phyloP scores from a whole-genome alignment of 495 filamentous ascomycete genomes.

The Penicillium canariense region DNA sequence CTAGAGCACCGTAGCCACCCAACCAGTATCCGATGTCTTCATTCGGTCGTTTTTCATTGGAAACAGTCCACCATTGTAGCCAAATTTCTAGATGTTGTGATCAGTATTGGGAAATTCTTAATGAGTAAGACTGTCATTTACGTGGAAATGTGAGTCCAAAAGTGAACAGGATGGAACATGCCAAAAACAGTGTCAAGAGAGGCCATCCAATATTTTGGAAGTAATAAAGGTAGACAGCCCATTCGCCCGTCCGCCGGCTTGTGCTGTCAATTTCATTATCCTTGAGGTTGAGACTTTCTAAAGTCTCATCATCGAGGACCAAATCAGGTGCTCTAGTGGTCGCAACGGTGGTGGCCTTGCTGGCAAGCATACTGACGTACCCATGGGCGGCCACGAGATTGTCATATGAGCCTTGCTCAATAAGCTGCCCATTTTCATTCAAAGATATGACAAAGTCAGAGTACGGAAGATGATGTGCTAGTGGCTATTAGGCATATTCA shows the following conservation, averaged over 20 bases:
- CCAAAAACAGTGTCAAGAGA: conserved; percentile 23
- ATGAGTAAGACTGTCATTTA: neutral
- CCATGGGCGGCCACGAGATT: conserved; percentile 10
- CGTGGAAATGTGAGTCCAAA: conserved; percentile 21
- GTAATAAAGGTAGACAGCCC: conserved; percentile 33
- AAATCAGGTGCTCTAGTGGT: conserved; percentile 12
- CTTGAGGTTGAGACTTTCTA: conserved; percentile 18
- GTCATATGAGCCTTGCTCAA: conserved; percentile 15
- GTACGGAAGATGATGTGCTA: conserved; percentile 23
- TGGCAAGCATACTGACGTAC: conserved; percentile 4
- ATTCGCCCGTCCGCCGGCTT: conserved; percentile 35
- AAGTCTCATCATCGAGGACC: conserved; percentile 20
- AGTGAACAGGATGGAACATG: conserved; percentile 28
- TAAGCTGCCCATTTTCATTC: conserved; percentile 6
- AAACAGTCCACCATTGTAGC: conserved; percentile 34
- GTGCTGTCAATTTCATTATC: conserved; percentile 16
- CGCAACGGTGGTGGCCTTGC: neutral
- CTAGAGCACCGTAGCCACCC: conserved; percentile 17
- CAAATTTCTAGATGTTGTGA: conserved; percentile 23
- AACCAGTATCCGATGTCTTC: conserved; percentile 33
- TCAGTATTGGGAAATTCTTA: neutral
- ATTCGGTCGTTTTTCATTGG: conserved; percentile 25
- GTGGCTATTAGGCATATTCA: neutral
- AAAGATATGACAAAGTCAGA: conserved; percentile 26
- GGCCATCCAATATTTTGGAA: conserved; percentile 27